Evolutionary conservation across 495 filamentous ascomycete species (phyloP).

Genomic region (Symbiotaphrina buchneri): DNA sequence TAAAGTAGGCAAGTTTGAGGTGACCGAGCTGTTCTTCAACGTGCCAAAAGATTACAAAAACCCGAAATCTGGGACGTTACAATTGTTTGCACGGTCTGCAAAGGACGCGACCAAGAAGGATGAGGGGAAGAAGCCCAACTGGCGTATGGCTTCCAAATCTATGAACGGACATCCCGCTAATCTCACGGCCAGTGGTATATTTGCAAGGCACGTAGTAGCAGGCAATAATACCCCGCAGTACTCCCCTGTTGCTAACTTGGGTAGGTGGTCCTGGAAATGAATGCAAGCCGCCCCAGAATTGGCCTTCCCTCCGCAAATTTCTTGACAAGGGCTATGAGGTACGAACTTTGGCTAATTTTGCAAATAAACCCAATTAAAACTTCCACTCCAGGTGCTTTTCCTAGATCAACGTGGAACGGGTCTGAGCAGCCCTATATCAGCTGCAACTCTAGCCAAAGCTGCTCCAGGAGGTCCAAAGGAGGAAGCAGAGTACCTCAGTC

Average conservation of each 20-base stretch:
- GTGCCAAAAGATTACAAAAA: constrained; percentile 55
- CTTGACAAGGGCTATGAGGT: constrained; percentile 60
- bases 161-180: constrained; percentile 7
- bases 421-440: constrained; percentile 54
- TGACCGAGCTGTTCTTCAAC: constrained; percentile 68
- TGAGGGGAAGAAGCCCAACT: no score
- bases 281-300: constrained; percentile 48
- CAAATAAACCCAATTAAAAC: neutral
- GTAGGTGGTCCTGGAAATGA: constrained; percentile 48
- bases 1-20: constrained; percentile 39
- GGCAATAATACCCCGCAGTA: no score
- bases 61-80: constrained; percentile 34
- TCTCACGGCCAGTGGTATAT: constrained; percentile 22
- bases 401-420: constrained; percentile 84
- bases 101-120: constrained; percentile 24
- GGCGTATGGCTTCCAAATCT: constrained; percentile 17
- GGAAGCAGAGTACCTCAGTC: constrained; percentile 65
- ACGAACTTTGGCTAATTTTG: constrained; percentile 2
- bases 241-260: no score
- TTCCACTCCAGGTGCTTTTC: constrained; percentile 36
- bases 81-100: constrained; percentile 49
- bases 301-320: constrained; percentile 31
- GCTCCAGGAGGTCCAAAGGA: constrained; percentile 34
- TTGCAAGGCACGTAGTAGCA: constrained; percentile 47
- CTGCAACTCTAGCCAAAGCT: constrained; percentile 37